Conservation (phyloP, 805 yeast genomes). For the Metschnikowia cubensis region DNA sequence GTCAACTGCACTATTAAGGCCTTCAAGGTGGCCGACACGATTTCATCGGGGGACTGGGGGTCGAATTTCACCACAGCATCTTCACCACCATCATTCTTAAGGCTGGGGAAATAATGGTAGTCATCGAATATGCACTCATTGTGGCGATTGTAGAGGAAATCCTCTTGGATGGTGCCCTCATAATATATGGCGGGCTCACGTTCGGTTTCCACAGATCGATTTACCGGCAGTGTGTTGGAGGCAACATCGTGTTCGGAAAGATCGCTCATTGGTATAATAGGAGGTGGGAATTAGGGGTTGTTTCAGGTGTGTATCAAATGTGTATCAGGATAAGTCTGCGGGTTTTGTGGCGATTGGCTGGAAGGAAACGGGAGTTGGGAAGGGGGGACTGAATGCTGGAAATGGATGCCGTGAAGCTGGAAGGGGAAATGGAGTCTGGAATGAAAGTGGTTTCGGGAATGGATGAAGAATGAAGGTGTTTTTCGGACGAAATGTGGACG, state of each 20-base stretch:
- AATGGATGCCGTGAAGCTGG: not conserved
- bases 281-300: not conserved
- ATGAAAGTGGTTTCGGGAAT: not conserved
- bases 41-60: constrained; percentile 26
- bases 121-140: constrained; percentile 38
- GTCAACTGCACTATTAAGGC: constrained; percentile 61
- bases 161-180: constrained; percentile 12
- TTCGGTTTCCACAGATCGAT: not conserved
- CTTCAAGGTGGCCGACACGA: constrained; percentile 36
- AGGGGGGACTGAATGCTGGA: not conserved
- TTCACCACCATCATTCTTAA: constrained; percentile 15
- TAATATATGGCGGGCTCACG: constrained; percentile 9
- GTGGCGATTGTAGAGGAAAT: constrained; percentile 31
- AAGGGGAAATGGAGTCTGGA: not conserved
- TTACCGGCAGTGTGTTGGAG: not conserved
- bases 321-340: not conserved
- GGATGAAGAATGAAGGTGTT: not conserved
- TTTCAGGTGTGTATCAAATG: not conserved
- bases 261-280: not conserved
- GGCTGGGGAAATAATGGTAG: constrained; percentile 30
- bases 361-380: too few species aligned
- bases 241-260: not conserved
- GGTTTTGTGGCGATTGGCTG: not conserved
- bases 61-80: constrained; percentile 32
- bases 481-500: not conserved